A percentile compares a stretch with the other conserved stretches of the same genome.
Conservation (phyloP, 116 monocot species). For the Trichopus zeylanicus region DNA sequence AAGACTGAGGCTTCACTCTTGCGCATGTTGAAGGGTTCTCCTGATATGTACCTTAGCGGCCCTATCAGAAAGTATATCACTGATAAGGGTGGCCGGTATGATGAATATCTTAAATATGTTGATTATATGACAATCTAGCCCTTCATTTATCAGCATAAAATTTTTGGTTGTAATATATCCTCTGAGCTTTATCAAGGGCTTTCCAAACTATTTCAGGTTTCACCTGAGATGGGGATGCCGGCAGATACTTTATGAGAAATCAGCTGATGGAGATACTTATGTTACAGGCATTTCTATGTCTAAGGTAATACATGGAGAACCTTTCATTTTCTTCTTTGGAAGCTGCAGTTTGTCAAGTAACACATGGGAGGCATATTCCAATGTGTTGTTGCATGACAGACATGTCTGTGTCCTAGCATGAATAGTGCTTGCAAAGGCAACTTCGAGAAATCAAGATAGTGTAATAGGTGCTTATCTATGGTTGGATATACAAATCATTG, state of each 20-base stretch:
- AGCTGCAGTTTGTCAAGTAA: background rate
- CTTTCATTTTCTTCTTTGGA: background rate
- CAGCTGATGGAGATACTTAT: constrained; percentile 52
- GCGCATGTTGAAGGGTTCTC: constrained; percentile 97
- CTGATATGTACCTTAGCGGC: constrained; percentile 87
- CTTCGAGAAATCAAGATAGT: too few species aligned
- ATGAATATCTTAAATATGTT: background rate
- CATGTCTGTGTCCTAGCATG: too few species aligned
- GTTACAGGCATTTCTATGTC: constrained; percentile 80
- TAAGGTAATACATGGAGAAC: constrained; percentile 41
- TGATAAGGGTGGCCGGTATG: constrained; percentile 90
- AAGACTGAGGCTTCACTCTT: constrained; percentile 97
- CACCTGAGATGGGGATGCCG: constrained; percentile 98
- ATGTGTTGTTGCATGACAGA: too few species aligned
- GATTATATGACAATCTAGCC: too few species aligned
- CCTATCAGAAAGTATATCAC: constrained; percentile 93
- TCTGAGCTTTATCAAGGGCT: background rate
- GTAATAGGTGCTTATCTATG: too few species aligned
- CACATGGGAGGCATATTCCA: background rate
- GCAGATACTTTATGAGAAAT: constrained; percentile 71
- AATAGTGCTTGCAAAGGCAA: too few species aligned
- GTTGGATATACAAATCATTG: too few species aligned
- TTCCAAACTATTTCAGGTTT: constrained; percentile 44
- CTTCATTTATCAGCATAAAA: background rate
- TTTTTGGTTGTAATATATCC: background rate